Evolutionary conservation across 768 basidiomycete genomes (phyloP), one percentile per base, ranked within the genome.

Genomic region (Rhodotorula sphaerocarpa): DNA sequence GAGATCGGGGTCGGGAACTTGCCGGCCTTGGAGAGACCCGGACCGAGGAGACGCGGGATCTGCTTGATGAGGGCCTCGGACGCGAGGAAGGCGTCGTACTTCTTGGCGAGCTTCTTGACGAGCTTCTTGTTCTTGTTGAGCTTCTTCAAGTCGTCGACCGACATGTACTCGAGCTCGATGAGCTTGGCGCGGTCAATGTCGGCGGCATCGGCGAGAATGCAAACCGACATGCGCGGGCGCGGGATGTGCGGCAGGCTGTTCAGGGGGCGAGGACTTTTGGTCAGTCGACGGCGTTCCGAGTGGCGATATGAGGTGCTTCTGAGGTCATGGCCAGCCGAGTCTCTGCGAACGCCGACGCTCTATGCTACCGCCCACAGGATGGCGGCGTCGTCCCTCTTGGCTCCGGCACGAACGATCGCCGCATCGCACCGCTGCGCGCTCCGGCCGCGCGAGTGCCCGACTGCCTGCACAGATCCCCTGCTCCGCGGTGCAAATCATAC

Each of bases 61-160:
- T 96, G 93, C 82, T 95, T 97, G 83, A 99, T 96, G 71, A 99
- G 82, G 65, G 89, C 79, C 78, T 99, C 95, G 61, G 95, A 97
- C 41, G 93, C 84, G 70, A 99, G 80, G 86, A 99, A 99, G 63
- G 93, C 91, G 73, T 99, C 92, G 80, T 96, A 92, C 77, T 96
- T 96, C 82, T 97, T 96, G 70, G 93, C 93, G 72, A 97, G 88
- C 81, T 70, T 70, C 72, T 97, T 99, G 75, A 97, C 95, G 66
- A 99, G 88, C 80, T 99, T 99, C 83, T 99, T 97, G 84, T 97
- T 99, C 81, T 74, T 73, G 72, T 73, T 73, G 64, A 73, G 91
- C 91, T 99, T 99, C 79, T 99, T 97, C 79, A 97, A 81, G 79
- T 99, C 95, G 73, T 97, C 95, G 71, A 96, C 95, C 70, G 90